These are phyloP conservation scores for Rhizopogon vesiculosus DNA, from an alignment of 768 basidiomycete species.

Conservation along the genomic window DNA sequence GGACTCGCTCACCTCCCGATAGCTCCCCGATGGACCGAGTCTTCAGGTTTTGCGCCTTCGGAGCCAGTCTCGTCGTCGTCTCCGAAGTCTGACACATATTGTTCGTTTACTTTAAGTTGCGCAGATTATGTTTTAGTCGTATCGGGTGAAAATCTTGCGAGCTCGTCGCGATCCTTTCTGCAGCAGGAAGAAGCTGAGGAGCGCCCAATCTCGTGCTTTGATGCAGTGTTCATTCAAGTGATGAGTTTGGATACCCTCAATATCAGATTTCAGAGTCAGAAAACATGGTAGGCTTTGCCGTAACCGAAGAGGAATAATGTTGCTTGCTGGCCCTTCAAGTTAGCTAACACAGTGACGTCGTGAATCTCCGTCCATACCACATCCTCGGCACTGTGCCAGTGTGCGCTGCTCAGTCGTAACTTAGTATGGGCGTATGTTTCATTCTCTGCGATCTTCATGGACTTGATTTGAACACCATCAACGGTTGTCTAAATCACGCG, in stretches of 20 bases:
- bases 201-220: constrained; percentile 46
- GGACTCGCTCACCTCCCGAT: no score
- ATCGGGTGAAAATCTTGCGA: constrained; percentile 41
- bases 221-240: constrained; percentile 75
- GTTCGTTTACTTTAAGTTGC: constrained; percentile 63
- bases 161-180: constrained; percentile 65
- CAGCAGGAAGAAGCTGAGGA: no score
- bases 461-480: no score
- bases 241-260: constrained; percentile 40
- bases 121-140: not conserved
- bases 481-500: no score
- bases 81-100: constrained; percentile 74
- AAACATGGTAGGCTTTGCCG: constrained; percentile 28
- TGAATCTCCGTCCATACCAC: no score
- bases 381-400: no score
- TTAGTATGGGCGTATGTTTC: no score
- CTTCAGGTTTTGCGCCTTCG: constrained; percentile 79
- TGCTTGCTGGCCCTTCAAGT: no score
- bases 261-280: constrained; percentile 48
- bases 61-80: constrained; percentile 43
- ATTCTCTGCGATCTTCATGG: no score
- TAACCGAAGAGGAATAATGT: not conserved
- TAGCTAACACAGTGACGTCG: no score
- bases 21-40: constrained; percentile 23
- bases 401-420: no score